A percentile compares a stretch with the other conserved stretches of the same genome.
Conservation (phyloP, 768 basidiomycete species). For the Mycena maculata region DNA sequence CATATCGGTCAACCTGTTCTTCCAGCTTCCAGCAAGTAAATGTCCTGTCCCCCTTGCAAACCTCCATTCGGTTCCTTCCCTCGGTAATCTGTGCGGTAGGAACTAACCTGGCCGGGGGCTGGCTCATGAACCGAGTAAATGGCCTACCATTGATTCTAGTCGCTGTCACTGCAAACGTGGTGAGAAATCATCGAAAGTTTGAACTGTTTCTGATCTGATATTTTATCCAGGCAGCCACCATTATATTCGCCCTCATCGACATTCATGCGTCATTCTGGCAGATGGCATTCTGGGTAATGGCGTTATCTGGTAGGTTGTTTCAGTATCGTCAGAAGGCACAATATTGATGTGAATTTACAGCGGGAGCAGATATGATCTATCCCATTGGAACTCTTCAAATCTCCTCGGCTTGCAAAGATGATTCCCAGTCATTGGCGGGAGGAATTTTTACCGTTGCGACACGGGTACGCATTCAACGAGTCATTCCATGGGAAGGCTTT, state of each 20-base stretch:
- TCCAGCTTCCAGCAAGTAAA: conserved; percentile 32
- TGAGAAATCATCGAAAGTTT: no score
- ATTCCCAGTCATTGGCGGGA: conserved; percentile 46
- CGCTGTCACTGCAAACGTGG: no score
- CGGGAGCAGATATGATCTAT: conserved; percentile 43
- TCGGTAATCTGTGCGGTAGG: background rate
- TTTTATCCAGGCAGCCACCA: background rate
- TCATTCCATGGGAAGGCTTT: no score
- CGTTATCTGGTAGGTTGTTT: background rate
- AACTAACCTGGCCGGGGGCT: background rate
- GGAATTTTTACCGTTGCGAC: conserved; percentile 48
- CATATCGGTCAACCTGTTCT: no score
- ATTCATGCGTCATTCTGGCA: background rate
- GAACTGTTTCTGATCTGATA: background rate
- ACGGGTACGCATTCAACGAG: conserved; percentile 38
- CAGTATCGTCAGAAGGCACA: no score
- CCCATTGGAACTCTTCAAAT: conserved; percentile 44
- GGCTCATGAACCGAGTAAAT: conserved; percentile 7
- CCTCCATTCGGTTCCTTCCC: conserved; percentile 8
- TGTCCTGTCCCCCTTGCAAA: background rate
- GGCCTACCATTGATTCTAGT: no score
- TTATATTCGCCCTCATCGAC: conserved; percentile 7
- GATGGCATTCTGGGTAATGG: conserved; percentile 4
- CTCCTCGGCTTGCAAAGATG: conserved; percentile 39
- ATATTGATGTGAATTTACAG: conserved; percentile 8